A percentile compares a stretch with the other conserved stretches of the same genome.
These are phyloP conservation scores for Babesia gibsoni DNA, from an alignment of 169 alveolate genomes.

Conservation along the genomic window DNA sequence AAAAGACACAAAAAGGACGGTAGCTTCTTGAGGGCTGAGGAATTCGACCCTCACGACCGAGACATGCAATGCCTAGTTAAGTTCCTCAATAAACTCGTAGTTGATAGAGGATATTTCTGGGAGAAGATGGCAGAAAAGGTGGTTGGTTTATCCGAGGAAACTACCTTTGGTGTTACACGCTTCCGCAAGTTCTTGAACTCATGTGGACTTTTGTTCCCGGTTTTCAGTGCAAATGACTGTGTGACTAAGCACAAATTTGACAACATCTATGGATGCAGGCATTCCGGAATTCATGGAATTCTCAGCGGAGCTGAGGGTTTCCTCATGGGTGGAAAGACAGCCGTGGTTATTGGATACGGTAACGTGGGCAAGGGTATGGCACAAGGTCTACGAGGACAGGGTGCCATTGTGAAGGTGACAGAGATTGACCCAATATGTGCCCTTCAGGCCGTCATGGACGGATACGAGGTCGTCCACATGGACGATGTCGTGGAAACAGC, in stretches of 20 bases:
- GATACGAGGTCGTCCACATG: slow-evolving; percentile 89
- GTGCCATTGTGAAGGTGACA: slow-evolving; percentile 95
- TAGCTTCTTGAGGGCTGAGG: slow-evolving; percentile 56
- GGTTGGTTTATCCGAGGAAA: slow-evolving; percentile 97
- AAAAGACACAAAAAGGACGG: slow-evolving; percentile 67
- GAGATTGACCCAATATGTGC: slow-evolving; percentile 99
- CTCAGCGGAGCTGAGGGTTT: slow-evolving; percentile 96
- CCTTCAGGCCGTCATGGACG: slow-evolving; percentile 97
- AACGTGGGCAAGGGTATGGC: slow-evolving; percentile 99
- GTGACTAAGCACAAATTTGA: slow-evolving; percentile 98
- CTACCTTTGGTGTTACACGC: slow-evolving; percentile 97
- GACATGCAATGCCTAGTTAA: slow-evolving; percentile 72
- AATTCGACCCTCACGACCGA: slow-evolving; percentile 61
- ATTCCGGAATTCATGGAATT: slow-evolving; percentile 95
- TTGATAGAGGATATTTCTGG: slow-evolving; percentile 87
- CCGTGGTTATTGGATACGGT: slow-evolving; percentile 96
- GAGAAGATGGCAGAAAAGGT: slow-evolving; percentile 84
- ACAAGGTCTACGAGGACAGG: slow-evolving; percentile 93
- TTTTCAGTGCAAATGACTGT: slow-evolving; percentile 94
- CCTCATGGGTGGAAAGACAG: slow-evolving; percentile 96
- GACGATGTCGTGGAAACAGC: slow-evolving; percentile 89
- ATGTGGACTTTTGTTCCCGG: slow-evolving; percentile 91
- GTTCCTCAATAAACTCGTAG: slow-evolving; percentile 82
- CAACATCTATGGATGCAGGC: slow-evolving; percentile 97
- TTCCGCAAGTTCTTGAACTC: slow-evolving; percentile 85